phyloP scores from a whole-genome alignment of 2,329 filamentous ascomycete species.

The Fonsecaea monophora region DNA sequence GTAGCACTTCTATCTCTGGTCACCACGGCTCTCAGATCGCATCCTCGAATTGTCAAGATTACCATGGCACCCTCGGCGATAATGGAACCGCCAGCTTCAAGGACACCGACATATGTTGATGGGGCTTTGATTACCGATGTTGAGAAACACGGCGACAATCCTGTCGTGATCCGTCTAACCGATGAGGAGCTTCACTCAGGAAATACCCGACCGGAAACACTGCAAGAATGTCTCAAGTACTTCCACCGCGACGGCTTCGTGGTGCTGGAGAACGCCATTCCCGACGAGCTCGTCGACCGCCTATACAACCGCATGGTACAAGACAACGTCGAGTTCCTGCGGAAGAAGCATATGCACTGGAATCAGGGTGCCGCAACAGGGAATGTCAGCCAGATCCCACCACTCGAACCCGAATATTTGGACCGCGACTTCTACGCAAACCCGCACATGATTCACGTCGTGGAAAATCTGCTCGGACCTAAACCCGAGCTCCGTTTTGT shows the following conservation, averaged over 20 bases:
- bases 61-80: conserved; percentile 25
- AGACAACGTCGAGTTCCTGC: conserved; percentile 40
- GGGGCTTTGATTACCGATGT: conserved; percentile 26
- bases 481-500: conserved; percentile 47
- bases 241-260: conserved; percentile 48
- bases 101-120: conserved; percentile 19
- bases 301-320: conserved; percentile 65
- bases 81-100: neutral
- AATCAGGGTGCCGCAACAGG: conserved; percentile 44
- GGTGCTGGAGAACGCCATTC: conserved; percentile 47
- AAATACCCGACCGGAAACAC: conserved; percentile 23
- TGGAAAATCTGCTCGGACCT: conserved; percentile 47
- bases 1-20: neutral
- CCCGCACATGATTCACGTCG: conserved; percentile 45
- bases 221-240: conserved; percentile 30
- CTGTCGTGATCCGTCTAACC: conserved; percentile 24
- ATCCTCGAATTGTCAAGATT: neutral
- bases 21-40: neutral
- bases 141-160: conserved; percentile 30
- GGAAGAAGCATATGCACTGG: conserved; percentile 43
- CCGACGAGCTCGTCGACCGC: conserved; percentile 43
- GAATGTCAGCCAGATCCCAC: conserved; percentile 52
- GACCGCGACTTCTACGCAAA: conserved; percentile 49
- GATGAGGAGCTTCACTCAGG: conserved; percentile 30
- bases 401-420: conserved; percentile 44